Evolutionary conservation across 2,329 filamentous ascomycete species (phyloP).

Genomic region (Salinomyces thailandicus): DNA sequence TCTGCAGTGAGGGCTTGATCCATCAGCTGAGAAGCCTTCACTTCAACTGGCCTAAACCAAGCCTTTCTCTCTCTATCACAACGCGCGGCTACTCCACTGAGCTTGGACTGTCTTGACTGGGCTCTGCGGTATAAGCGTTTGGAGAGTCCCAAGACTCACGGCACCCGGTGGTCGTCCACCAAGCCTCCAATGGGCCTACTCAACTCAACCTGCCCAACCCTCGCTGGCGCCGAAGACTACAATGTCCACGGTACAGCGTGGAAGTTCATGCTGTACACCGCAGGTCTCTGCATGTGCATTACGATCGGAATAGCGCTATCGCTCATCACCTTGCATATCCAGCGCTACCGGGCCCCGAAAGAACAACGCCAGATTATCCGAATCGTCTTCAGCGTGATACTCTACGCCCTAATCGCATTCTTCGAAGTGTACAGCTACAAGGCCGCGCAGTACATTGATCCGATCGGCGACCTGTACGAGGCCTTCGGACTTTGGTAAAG

Average conservation of each 20-base stretch:
- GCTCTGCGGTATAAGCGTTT: too few species aligned
- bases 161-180: too few species aligned
- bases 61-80: too few species aligned
- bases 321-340: conserved; percentile 18
- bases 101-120: too few species aligned
- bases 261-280: conserved; percentile 12
- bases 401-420: conserved; percentile 15
- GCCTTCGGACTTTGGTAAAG: conserved; percentile 17
- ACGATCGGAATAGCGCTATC: conserved; percentile 13
- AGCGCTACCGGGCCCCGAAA: conserved; percentile 19
- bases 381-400: conserved; percentile 17
- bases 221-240: conserved; percentile 26
- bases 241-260: conserved; percentile 5
- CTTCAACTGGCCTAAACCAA: too few species aligned
- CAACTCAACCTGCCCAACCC: conserved; percentile 9
- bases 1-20: too few species aligned
- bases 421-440: conserved; percentile 18
- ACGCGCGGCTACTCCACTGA: too few species aligned
- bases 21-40: too few species aligned
- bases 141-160: too few species aligned
- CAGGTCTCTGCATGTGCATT: conserved; percentile 9
- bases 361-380: conserved; percentile 25
- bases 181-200: conserved; percentile 3
- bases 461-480: conserved; percentile 22
- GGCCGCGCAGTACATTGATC: conserved; percentile 19